Base-by-base conservation (phyloP, 2,329 filamentous ascomycete genomes). In the Fonsecaea pedrosoi region DNA sequence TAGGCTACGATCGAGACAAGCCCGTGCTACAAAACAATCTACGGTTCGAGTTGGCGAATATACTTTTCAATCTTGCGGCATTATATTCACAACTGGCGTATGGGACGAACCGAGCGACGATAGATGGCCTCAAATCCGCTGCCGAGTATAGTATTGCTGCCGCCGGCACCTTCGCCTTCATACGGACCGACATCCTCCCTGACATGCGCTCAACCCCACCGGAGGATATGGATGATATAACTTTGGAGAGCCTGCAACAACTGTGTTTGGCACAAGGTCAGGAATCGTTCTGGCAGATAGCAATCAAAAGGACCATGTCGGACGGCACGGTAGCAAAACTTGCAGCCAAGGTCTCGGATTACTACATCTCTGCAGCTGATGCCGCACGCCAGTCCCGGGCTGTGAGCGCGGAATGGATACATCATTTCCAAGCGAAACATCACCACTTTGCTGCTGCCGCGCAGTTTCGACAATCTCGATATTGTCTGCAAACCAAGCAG, bases 201-300 rank as follows among this genome's bases (percentile, higher is more conserved):
- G 93, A 97, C 73, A 83, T 98, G 74, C 90, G 93, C 66, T 86
- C 91, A 1, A 87, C 90, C 13, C 92, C 94, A 0, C 94, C 95
- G 1, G 95, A 98, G 76, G 95, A 99, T 76, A 96, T 99, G 93
- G 95, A 99, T 74, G 85, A 88, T 59, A 86, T 91, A 74, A 97
- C 94, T 0, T 83, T 99, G 56, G 91, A 94, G 73, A 92, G 92
- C 60, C 81, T 98, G 54, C 87, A 91, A 72, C 87, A 94, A 77
- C 84, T 99, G 35, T 88, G 96, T 77, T 85, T 99, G 9, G 94
- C 94, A 0, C 93, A 99, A 77, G 94, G 91, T 34, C 95, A 99
- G 76, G 95, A 99, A 80, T 98, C 94, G 77, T 98, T 95, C 79
- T 99, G 95, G 95, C 91, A 95, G 73, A 98, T 97, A 77, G 94